Base-by-base conservation (phyloP, 768 basidiomycete genomes). In the Leccinum variicolor region DNA sequence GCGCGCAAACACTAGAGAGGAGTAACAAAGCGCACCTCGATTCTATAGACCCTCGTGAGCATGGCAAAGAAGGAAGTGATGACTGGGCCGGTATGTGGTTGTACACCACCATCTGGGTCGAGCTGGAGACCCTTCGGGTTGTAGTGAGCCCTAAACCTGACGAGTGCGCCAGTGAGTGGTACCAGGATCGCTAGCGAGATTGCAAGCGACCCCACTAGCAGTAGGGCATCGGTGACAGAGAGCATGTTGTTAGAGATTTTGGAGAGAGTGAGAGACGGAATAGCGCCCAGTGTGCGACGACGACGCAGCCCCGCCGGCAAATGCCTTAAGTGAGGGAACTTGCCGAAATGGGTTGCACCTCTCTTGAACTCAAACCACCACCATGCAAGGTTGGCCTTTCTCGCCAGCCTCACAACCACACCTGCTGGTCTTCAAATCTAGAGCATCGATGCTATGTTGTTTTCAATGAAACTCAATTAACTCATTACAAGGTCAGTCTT, bases 41-140 rank as follows among this genome's bases (percentile, higher is more conserved):
- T 77, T 53, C 75, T 79, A 67, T 85, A 84, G 6, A 90, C 89
- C 48, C 92, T 79, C 49, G 60, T 65, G 60, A 90, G 69, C 90
- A 93, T 93, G 17, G 77, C 83, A 62, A 90, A 81, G 74, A 86
- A 91, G 4, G 86, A 84, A 15, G 81, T 82, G 55, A 93, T 79
- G n/a, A 90, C 80, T 57, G 91, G 92, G 33, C 86, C 87, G 5
- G 89, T 86, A 64, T 90, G 84, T 0, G 89, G 83, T 69, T 85
- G 80, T n/a, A 83, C 86, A 49, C 80, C 84, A 31, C 87, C 90
- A 66, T 91, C 90, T 29, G 80, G 75, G 70, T 92, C 91, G 41
- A 93, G 79, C 53, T 87, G 89, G 41, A 94, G 83, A 34, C 87
- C 89, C 70, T 88, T 89, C 3, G 92, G 92, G 66, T 89, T 90